phyloP scores from a whole-genome alignment of 495 filamentous ascomycete genomes.

The Penicillium alfredii region DNA sequence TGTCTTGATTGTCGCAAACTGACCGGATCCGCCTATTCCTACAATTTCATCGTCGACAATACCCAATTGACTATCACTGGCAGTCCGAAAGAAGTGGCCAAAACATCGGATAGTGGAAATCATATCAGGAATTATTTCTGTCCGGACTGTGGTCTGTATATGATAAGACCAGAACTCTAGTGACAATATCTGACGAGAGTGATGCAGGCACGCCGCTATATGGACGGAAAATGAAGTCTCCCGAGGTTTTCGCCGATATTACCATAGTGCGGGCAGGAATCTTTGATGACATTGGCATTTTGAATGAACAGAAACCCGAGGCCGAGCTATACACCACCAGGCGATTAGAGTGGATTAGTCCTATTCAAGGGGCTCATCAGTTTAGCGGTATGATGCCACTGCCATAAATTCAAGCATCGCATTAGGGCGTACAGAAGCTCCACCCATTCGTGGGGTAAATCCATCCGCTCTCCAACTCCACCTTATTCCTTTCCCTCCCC shows the following conservation, averaged over 20 bases:
- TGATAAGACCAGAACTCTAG: not conserved
- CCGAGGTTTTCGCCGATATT: conserved; percentile 13
- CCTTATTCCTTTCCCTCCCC: not conserved
- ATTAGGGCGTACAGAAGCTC: not conserved
- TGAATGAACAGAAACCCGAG: conserved; percentile 22
- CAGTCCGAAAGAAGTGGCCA: conserved; percentile 26
- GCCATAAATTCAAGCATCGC: not conserved
- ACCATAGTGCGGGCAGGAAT: conserved; percentile 33
- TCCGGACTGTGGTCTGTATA: conserved; percentile 32
- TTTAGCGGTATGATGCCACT: conserved; percentile 20
- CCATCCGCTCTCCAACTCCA: conserved; percentile 3
- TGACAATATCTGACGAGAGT: conserved; percentile 5
- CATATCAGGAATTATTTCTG: conserved; percentile 32
- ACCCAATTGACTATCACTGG: conserved; percentile 24
- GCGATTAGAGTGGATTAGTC: conserved; percentile 22
- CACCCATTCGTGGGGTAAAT: not conserved
- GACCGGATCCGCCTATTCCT: conserved; percentile 18
- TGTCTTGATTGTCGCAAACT: conserved; percentile 38
- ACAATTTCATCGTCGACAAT: conserved; percentile 23
- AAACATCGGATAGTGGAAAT: conserved; percentile 34
- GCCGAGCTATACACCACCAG: conserved; percentile 25
- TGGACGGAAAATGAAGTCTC: conserved; percentile 15
- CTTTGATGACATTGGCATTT: conserved; percentile 21
- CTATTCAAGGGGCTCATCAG: conserved; percentile 27
- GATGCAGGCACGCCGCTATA: conserved; percentile 34